Base-by-base conservation (phyloP, 805 yeast species). In the Metschnikowia lachancei region DNA sequence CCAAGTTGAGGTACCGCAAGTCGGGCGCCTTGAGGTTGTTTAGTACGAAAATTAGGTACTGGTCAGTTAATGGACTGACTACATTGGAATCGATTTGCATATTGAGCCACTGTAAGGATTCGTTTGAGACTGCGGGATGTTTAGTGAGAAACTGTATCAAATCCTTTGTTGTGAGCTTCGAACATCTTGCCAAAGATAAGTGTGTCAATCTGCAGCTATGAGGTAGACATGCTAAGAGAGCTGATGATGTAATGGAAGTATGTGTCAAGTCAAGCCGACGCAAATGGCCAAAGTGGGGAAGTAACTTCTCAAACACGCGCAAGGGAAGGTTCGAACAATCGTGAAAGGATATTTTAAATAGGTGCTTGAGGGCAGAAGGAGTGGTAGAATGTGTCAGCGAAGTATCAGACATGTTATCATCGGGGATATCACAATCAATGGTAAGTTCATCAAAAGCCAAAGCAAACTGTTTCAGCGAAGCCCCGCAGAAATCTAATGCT, bases 401-500 rank as follows among this genome's bases (percentile, higher is more conserved):
- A n/a, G 46, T 19, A 13, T 47, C 45, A 30, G 43, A 31, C 37
- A 35, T 38, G 40, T 36, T 5, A n/a, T 39, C 45, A 11, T 41
- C 34, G 33, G 24, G 26, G 7, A 33, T 17, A 13, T 44, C 41
- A 11, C 44, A 38, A 2, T 39, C 46, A 36, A 73, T 61, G n/a
- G 43, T 56, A 18, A 79, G 62, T 16, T 67, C 58, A 14, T 74
- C 68, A 56, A 88, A 83, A 19, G 86, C 83, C 12, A 70, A 56
- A 11, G 81, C 80, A 60, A 89, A 87, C 26, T 60, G 67, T 31
- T 70, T 72, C 37, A 87, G 85, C 5, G 88, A 80, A 32, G 95
- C 87, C 7, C 97, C 97, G 64, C 97, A 90, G 52, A 90, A 88
- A 65, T 90, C 97, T 11, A 90, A 66, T 1, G 87, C 80, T 63